Evolutionary conservation across 495 filamentous ascomycete genomes (phyloP).

Genomic region (Neurospora pannonica): DNA sequence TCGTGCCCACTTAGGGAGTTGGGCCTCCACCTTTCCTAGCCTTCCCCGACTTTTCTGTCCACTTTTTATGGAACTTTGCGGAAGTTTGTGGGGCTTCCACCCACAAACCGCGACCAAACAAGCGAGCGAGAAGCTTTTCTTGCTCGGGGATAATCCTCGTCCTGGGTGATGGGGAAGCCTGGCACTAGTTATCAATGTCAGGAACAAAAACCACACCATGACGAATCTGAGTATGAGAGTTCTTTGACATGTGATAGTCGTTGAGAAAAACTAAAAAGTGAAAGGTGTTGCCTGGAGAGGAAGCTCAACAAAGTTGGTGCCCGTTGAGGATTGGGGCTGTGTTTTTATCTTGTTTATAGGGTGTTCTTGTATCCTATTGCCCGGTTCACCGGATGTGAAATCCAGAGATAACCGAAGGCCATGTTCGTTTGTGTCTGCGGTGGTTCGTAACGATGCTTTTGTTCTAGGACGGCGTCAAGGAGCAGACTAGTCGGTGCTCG

Average conservation of each 20-base stretch:
- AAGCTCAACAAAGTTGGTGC: neutral
- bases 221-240: neutral
- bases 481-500: neutral
- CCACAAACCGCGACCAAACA: neutral
- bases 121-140: neutral
- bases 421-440: neutral
- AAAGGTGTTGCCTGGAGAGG: neutral
- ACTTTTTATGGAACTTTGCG: neutral
- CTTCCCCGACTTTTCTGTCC: neutral
- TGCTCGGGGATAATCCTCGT: neutral
- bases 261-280: neutral
- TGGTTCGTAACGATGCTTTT: neutral
- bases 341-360: neutral
- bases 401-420: neutral
- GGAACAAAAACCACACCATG: neutral
- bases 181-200: neutral
- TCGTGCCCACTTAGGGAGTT: no score
- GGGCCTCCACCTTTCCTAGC: neutral
- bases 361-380: neutral
- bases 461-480: neutral
- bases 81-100: neutral
- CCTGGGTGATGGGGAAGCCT: neutral
- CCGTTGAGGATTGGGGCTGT: neutral
- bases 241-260: neutral
- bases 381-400: neutral